phyloP scores from a whole-genome alignment of 1,284 basidiomycete species.

The Calocybe gambosa region DNA sequence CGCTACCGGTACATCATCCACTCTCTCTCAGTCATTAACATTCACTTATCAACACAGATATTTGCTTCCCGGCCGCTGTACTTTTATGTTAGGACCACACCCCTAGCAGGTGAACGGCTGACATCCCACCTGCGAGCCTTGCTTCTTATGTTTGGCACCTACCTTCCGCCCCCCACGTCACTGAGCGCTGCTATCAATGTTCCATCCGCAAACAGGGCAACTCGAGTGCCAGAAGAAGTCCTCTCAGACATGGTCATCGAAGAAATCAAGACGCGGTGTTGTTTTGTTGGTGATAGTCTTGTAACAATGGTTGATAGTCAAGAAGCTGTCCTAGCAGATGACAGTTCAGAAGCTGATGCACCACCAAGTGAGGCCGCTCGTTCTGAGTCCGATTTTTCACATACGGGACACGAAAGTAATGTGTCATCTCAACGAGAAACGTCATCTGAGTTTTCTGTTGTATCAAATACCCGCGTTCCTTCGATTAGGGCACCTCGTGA shows the following conservation, averaged over 20 bases:
- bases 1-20: constrained; percentile 66
- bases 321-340: constrained; percentile 35
- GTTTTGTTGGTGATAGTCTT: constrained; percentile 66
- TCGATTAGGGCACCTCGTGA: constrained; percentile 24
- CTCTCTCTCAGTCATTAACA: not conserved
- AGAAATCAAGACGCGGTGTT: constrained; percentile 77
- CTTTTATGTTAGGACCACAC: constrained; percentile 74
- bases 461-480: constrained; percentile 34
- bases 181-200: constrained; percentile 58
- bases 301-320: constrained; percentile 30
- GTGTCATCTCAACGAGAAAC: constrained; percentile 44
- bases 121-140: constrained; percentile 74
- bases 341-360: constrained; percentile 45
- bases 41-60: constrained; percentile 48
- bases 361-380: constrained; percentile 51
- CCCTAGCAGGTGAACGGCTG: constrained; percentile 72
- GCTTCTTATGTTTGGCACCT: constrained; percentile 74
- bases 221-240: constrained; percentile 66
- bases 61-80: constrained; percentile 84
- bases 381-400: constrained; percentile 63
- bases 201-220: constrained; percentile 55
- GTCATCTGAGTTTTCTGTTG: constrained; percentile 55
- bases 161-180: constrained; percentile 70
- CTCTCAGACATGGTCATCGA: constrained; percentile 73
- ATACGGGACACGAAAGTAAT: constrained; percentile 44